A percentile compares a stretch with the other conserved stretches of the same genome.
phyloP scores from a whole-genome alignment of 1,284 basidiomycete genomes.

The Golubevia sp. region DNA sequence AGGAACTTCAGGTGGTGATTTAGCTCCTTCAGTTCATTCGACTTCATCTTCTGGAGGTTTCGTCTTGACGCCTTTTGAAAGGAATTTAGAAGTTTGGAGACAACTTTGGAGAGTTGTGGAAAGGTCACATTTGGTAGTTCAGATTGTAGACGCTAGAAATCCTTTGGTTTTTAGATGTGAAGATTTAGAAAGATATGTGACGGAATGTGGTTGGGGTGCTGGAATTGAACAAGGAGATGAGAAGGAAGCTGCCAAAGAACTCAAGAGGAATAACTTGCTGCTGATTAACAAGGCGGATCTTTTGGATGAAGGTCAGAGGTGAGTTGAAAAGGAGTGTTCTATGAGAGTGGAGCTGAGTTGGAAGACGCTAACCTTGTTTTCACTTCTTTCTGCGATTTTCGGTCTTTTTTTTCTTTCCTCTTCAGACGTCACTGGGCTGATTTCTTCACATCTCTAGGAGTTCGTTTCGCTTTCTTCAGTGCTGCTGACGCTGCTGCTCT shows the following conservation, averaged over 20 bases:
- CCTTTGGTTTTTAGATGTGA: slow-evolving; percentile 59
- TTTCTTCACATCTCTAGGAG: slow-evolving; percentile 52
- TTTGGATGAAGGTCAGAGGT: slow-evolving; percentile 53
- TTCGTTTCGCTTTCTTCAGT: slow-evolving; percentile 59
- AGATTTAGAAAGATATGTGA: slow-evolving; percentile 57
- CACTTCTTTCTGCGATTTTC: not conserved
- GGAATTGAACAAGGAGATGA: not conserved
- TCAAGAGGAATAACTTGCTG: slow-evolving; percentile 45
- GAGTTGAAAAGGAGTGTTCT: too few relatives aligned
- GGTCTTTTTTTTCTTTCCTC: not conserved
- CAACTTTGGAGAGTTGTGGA: slow-evolving; percentile 61
- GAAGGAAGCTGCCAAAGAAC: slow-evolving; percentile 20
- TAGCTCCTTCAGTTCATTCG: not conserved
- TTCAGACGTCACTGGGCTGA: slow-evolving; percentile 34
- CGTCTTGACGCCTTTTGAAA: slow-evolving; percentile 61
- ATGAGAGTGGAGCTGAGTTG: too few relatives aligned
- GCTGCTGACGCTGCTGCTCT: slow-evolving; percentile 58
- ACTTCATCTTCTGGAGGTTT: slow-evolving; percentile 19
- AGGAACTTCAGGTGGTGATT: not conserved
- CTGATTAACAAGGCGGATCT: slow-evolving; percentile 61
- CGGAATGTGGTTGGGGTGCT: slow-evolving; percentile 18
- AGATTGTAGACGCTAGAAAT: slow-evolving; percentile 60
- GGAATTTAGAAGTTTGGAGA: slow-evolving; percentile 61
- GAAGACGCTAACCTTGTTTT: not conserved
- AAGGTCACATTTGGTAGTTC: slow-evolving; percentile 54